Conservation (phyloP, 768 basidiomycete genomes). For the Leucocoprinus birnbaumii region DNA sequence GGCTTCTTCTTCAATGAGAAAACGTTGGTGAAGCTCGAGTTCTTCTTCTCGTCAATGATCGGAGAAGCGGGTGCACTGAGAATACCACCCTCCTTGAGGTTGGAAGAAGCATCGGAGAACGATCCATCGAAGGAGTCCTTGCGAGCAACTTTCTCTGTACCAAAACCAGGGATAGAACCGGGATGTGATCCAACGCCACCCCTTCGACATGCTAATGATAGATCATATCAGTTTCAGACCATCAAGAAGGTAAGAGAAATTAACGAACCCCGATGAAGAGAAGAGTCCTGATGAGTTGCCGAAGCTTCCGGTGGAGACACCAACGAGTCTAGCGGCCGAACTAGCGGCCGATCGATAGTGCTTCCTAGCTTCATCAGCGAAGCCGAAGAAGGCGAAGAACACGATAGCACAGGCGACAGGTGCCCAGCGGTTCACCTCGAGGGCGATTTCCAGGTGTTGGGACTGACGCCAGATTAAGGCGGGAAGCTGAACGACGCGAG, state of each 20-base stretch:
- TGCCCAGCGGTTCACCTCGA: conserved; percentile 50
- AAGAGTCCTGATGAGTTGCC: conserved; percentile 21
- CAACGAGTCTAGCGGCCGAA: conserved; percentile 37
- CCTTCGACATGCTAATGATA: conserved; percentile 12
- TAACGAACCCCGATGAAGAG: conserved; percentile 24
- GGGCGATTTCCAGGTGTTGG: conserved; percentile 15
- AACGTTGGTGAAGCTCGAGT: conserved; percentile 31
- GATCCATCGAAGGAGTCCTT: conserved; percentile 2
- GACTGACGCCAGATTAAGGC: conserved; percentile 38
- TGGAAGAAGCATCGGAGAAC: conserved; percentile 4
- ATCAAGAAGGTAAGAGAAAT: background rate
- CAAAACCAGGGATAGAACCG: background rate
- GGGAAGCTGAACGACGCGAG: conserved; percentile 39
- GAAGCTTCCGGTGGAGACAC: conserved; percentile 22
- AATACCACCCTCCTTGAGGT: background rate
- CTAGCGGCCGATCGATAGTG: conserved; percentile 41
- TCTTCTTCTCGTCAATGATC: background rate
- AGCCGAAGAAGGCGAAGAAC: conserved; percentile 70
- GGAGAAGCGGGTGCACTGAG: background rate
- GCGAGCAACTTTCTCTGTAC: conserved; percentile 4
- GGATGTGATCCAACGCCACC: background rate
- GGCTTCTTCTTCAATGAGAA: conserved; percentile 35
- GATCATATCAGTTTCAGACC: background rate
- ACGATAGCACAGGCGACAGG: conserved; percentile 43
- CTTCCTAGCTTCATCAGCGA: conserved; percentile 56